These are phyloP conservation scores for Boechera retrofracta DNA, from an alignment of 345 rosid genomes.

Conservation along the genomic window DNA sequence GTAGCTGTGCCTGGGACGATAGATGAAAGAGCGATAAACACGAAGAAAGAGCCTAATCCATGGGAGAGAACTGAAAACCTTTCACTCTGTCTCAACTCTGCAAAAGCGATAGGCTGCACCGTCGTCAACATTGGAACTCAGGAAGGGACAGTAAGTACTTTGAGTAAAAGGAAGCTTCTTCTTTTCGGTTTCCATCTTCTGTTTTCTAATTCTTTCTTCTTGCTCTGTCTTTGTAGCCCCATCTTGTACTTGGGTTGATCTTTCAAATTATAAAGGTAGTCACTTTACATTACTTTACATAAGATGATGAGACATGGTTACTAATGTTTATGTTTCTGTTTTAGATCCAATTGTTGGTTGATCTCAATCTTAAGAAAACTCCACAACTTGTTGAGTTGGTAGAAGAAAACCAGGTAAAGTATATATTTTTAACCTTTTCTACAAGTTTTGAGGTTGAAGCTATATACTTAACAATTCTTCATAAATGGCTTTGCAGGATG, in stretches of 20 bases:
- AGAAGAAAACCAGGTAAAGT: slow-evolving; percentile 66
- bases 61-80: slow-evolving; percentile 97
- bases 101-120: slow-evolving; percentile 95
- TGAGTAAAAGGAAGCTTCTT: background rate
- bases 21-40: slow-evolving; percentile 88
- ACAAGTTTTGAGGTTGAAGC: background rate
- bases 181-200: slow-evolving; percentile 1
- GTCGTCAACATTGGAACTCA: slow-evolving; percentile 89
- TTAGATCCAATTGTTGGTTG: slow-evolving; percentile 85
- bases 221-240: slow-evolving; percentile 58
- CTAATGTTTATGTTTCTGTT: slow-evolving; percentile 6
- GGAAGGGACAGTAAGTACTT: slow-evolving; percentile 78
- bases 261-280: slow-evolving; percentile 89
- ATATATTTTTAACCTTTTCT: background rate
- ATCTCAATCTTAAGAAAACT: slow-evolving; percentile 85
- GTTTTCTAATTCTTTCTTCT: slow-evolving; percentile 11
- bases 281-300: slow-evolving; percentile 5
- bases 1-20: slow-evolving; percentile 88
- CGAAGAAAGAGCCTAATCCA: slow-evolving; percentile 66
- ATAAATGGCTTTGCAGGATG: slow-evolving; percentile 59
- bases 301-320: background rate
- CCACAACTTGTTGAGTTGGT: slow-evolving; percentile 84
- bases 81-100: slow-evolving; percentile 90
- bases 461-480: background rate
- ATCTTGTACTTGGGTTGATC: slow-evolving; percentile 85